A percentile compares a stretch with the other conserved stretches of the same genome.
phyloP scores from a whole-genome alignment of 2,329 filamentous ascomycete species.

The Botrytis cinerea region DNA sequence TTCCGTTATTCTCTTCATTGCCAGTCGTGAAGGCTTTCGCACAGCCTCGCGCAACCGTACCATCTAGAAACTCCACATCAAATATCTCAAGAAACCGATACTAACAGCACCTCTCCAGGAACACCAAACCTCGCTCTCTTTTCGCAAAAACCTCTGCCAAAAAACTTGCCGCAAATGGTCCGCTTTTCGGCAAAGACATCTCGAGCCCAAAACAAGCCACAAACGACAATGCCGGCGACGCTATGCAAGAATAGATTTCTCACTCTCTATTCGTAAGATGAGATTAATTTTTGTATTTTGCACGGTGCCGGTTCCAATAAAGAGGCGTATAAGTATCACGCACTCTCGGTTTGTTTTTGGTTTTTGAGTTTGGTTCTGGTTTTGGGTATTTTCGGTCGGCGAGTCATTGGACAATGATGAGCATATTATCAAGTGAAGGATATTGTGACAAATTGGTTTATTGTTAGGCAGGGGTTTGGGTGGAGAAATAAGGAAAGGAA shows the following conservation, averaged over 20 bases:
- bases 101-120: constrained; percentile 41
- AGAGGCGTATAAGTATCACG: constrained; percentile 25
- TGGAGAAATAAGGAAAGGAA: constrained; percentile 7
- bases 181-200: constrained; percentile 35
- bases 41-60: neutral
- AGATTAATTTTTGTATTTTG: constrained; percentile 8
- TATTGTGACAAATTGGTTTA: constrained; percentile 17
- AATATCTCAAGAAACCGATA: constrained; percentile 19
- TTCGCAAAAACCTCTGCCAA: constrained; percentile 67
- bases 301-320: neutral
- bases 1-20: neutral
- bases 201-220: constrained; percentile 5
- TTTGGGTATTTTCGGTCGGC: constrained; percentile 15
- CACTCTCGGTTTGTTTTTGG: neutral
- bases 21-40: neutral
- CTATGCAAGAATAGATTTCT: constrained; percentile 20
- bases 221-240: neutral
- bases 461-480: constrained; percentile 10
- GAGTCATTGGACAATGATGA: constrained; percentile 7
- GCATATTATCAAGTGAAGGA: constrained; percentile 20
- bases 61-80: neutral
- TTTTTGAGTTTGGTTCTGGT: constrained; percentile 9
- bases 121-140: constrained; percentile 67
- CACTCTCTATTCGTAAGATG: neutral
- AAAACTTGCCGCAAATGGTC: constrained; percentile 48